phyloP scores from a whole-genome alignment of 2,329 filamentous ascomycete species.

The Penicillium sp. region DNA sequence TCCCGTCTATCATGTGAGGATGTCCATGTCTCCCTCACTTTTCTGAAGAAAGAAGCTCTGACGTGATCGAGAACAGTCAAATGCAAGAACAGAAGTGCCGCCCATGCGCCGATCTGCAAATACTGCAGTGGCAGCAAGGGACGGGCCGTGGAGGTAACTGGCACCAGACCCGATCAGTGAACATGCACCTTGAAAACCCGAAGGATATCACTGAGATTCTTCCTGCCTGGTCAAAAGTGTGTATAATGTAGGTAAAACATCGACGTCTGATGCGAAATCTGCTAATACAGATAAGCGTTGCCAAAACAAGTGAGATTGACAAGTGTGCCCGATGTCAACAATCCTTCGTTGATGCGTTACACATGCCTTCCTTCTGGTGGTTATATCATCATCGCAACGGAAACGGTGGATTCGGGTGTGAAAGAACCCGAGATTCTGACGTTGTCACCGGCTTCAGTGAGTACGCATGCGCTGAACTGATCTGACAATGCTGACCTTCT shows the following conservation, averaged over 20 bases:
- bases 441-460: constrained; percentile 4
- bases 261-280: neutral
- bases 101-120: neutral
- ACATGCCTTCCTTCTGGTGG: constrained; percentile 13
- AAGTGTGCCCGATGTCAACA: constrained; percentile 4
- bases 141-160: neutral
- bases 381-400: neutral
- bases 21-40: too few species aligned
- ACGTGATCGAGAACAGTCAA: neutral
- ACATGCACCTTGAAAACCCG: constrained; percentile 1
- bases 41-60: neutral
- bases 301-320: neutral
- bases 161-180: neutral
- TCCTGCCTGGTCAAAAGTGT: constrained; percentile 4
- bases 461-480: neutral
- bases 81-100: constrained; percentile 5
- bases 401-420: constrained; percentile 7
- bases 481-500: neutral
- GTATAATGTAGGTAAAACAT: neutral
- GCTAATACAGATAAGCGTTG: constrained; percentile 1
- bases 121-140: neutral
- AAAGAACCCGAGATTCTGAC: constrained; percentile 1
- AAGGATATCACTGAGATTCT: neutral
- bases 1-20: too few species aligned
- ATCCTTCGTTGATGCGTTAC: constrained; percentile 1